Evolutionary conservation across 768 basidiomycete species (phyloP), one percentile per base, ranked within the genome.

Genomic region (Suillus plorans): DNA sequence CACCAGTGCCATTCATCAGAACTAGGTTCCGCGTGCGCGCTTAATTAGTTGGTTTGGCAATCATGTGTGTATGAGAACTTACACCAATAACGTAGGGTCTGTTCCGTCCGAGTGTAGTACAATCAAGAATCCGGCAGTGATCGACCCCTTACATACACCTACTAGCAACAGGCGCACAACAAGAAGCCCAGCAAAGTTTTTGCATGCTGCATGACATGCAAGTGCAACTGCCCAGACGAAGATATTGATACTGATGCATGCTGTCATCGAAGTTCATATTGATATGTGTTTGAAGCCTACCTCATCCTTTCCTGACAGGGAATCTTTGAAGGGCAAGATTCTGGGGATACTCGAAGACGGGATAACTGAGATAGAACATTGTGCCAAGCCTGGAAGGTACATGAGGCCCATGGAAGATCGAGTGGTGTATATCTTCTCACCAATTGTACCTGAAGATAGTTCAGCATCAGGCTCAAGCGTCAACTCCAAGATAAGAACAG

Each of bases 251-350:
- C 87, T 89, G 65, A 44, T 36, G 18, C 20, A 42, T 5, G 10
- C 5, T n/a, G 31, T 53, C 61, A 42, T 61, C 39, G 12, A 55
- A 14, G 44, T 16, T 39, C 55, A 18, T 55, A n/a, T 53, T n/a
- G 41, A 37, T 22, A 37, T 7, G 60, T 18, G 7, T 42, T 37
- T 7, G 28, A 28, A 14, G 63, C 76, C 18, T 68, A 86, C 88
- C 86, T 88, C 86, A 89, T 88, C 88, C 88, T 80, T 86, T 89
- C 7, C 85, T 88, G n/a, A 89, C 87, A 0, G 87, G 87, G 67
- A 88, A 89, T 20, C 81, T 79, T 65, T 89, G 88, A 7, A 90
- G 76, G 4, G 83, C 84, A 22, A 88, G 71, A 67, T 89, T 89
- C 70, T 90, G 88, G 1, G 87, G 88, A 68, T 87, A 88, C 68